Evolutionary conservation across 1,284 basidiomycete genomes (phyloP).

Genomic region (Ceratorhiza oryzae-sativae): DNA sequence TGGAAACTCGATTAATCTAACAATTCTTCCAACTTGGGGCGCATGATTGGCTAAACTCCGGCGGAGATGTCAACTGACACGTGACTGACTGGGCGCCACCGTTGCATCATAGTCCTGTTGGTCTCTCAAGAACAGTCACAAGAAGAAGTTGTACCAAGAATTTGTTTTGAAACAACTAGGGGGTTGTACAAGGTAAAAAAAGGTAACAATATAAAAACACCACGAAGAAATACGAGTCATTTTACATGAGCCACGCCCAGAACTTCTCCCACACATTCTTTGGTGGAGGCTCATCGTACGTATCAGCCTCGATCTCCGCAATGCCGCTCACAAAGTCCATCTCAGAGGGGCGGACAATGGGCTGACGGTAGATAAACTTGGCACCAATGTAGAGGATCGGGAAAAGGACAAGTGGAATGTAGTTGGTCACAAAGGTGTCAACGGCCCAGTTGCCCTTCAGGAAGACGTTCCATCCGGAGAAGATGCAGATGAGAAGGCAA

Average conservation of each 20-base stretch:
- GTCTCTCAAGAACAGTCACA: too few species aligned
- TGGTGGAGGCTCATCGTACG: conserved; percentile 74
- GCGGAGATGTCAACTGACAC: too few species aligned
- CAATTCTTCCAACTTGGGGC: background rate
- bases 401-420: conserved; percentile 79
- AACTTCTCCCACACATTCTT: conserved; percentile 70
- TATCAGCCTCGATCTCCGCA: conserved; percentile 61
- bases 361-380: conserved; percentile 58
- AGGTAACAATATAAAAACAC: background rate
- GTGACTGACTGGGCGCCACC: too few species aligned
- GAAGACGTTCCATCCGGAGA: conserved; percentile 80
- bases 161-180: conserved; percentile 8
- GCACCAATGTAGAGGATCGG: conserved; percentile 73
- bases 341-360: conserved; percentile 60
- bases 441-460: conserved; percentile 67
- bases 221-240: conserved; percentile 9
- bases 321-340: conserved; percentile 82
- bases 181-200: background rate
- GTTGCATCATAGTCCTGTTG: too few species aligned
- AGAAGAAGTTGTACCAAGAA: background rate
- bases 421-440: conserved; percentile 76
- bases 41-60: background rate
- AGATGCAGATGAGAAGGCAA: conserved; percentile 69
- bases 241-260: conserved; percentile 71
- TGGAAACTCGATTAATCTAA: background rate